Evolutionary conservation across 192 early-diverging fungal genomes (phyloP).

Genomic region (Coemansia sp.): DNA sequence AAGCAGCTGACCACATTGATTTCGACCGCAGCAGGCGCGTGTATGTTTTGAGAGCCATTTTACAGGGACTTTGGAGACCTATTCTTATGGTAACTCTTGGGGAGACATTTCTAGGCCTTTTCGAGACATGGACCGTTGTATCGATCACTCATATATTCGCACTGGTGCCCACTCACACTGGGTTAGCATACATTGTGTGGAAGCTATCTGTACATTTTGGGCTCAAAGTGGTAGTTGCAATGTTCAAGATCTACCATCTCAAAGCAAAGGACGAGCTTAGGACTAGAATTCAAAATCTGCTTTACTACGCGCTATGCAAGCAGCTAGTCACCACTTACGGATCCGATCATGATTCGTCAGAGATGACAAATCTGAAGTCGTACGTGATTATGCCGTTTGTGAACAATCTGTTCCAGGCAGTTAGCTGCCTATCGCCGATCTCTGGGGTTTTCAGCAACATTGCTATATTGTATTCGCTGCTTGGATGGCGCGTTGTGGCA

Average conservation of each 20-base stretch:
- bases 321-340: conserved; percentile 8
- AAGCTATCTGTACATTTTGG: background rate
- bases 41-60: conserved; percentile 11
- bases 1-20: background rate
- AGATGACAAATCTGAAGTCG: conserved; percentile 5
- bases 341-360: conserved; percentile 5
- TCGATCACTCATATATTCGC: conserved; percentile 15
- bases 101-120: conserved; percentile 9
- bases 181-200: background rate
- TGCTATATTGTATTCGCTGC: conserved; percentile 14
- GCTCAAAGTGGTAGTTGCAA: conserved; percentile 5
- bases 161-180: background rate
- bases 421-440: conserved; percentile 3
- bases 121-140: conserved; percentile 13
- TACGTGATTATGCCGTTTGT: conserved; percentile 15
- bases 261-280: background rate
- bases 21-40: background rate
- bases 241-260: conserved; percentile 1
- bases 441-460: conserved; percentile 13
- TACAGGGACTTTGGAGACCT: background rate
- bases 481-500: conserved; percentile 11
- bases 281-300: conserved; percentile 5
- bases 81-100: conserved; percentile 3
- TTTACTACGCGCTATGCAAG: conserved; percentile 15
- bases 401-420: background rate